Percentiles rank a stretch among this genome's conserved stretches.
Conservation (phyloP, 2,329 filamentous ascomycete genomes). For the Penicillium sp. region DNA sequence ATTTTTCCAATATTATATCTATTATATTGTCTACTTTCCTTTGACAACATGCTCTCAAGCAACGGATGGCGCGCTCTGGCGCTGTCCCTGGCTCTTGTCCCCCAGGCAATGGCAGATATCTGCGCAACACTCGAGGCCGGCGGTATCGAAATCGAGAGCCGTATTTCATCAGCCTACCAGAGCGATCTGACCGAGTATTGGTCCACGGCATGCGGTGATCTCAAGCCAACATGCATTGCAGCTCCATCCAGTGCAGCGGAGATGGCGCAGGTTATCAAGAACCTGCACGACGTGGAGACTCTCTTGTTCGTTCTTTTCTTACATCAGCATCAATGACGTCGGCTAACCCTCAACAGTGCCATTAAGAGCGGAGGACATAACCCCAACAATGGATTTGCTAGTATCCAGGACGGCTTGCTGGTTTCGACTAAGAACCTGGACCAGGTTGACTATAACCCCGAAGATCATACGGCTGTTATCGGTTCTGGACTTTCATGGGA, state of each 20-base stretch:
- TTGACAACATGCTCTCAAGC: constrained; percentile 14
- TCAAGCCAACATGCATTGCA: constrained; percentile 48
- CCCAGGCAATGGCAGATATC: constrained; percentile 30
- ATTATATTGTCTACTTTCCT: background rate
- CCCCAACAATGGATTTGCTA: constrained; percentile 47
- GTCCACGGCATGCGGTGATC: constrained; percentile 44
- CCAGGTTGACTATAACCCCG: constrained; percentile 32
- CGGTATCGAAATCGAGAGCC: constrained; percentile 33
- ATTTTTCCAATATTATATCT: background rate
- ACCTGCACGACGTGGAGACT: constrained; percentile 48
- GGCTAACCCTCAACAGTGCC: constrained; percentile 28
- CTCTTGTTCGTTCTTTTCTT: constrained; percentile 39
- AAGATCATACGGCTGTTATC: constrained; percentile 39
- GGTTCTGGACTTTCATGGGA: constrained; percentile 38
- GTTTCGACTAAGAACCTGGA: constrained; percentile 46
- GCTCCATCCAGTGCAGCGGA: constrained; percentile 49
- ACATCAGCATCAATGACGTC: too few relatives aligned
- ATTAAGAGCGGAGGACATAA: constrained; percentile 52
- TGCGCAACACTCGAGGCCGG: constrained; percentile 38
- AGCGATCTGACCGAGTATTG: constrained; percentile 45
- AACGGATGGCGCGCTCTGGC: constrained; percentile 18
- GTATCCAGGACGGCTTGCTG: constrained; percentile 44
- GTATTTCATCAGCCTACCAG: constrained; percentile 34
- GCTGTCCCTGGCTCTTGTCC: constrained; percentile 17
- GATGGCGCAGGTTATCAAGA: constrained; percentile 52